A percentile compares a stretch with the other conserved stretches of the same genome.
These are phyloP conservation scores for Bipolaris victoriae DNA, from an alignment of 2,329 filamentous ascomycete genomes.

Conservation along the genomic window DNA sequence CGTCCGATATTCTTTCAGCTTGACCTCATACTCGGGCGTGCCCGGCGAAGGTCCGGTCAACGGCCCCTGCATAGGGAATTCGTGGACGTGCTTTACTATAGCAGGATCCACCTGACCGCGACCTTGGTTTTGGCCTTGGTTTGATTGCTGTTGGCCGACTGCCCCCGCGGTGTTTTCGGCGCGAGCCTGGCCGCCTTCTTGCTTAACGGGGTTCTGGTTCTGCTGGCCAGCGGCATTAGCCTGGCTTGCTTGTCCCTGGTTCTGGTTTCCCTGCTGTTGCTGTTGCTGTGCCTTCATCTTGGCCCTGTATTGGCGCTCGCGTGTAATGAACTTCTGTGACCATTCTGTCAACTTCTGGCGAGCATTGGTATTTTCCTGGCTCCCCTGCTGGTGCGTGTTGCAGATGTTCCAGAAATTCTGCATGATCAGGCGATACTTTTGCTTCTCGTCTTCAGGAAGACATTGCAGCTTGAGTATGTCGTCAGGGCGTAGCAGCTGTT, in stretches of 20 bases:
- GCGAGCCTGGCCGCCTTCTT: constrained; percentile 24
- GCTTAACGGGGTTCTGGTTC: constrained; percentile 34
- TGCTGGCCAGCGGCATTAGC: constrained; percentile 38
- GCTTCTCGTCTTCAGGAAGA: constrained; percentile 61
- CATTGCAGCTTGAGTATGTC: constrained; percentile 45
- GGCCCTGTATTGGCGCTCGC: constrained; percentile 52
- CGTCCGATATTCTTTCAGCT: constrained; percentile 45
- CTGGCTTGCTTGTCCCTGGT: constrained; percentile 31
- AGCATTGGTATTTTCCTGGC: constrained; percentile 57
- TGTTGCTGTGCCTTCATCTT: constrained; percentile 39
- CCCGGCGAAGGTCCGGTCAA: constrained; percentile 34
- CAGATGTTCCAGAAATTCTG: constrained; percentile 61
- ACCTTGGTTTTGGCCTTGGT: constrained; percentile 15
- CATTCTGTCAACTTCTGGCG: constrained; percentile 59
- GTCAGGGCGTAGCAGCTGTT: constrained; percentile 41
- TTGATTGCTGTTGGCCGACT: constrained; percentile 18
- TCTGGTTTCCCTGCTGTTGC: constrained; percentile 26
- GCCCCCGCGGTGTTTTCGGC: constrained; percentile 9
- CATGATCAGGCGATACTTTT: constrained; percentile 61
- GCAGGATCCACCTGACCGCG: constrained; percentile 33
- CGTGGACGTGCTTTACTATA: constrained; percentile 47
- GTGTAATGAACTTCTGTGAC: constrained; percentile 59
- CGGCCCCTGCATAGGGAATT: constrained; percentile 44
- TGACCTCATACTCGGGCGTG: constrained; percentile 45
- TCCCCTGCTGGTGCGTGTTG: constrained; percentile 56